Evolutionary conservation across 345 rosid genomes (phyloP).

Genomic region (Diplotaxis tenuifolia): DNA sequence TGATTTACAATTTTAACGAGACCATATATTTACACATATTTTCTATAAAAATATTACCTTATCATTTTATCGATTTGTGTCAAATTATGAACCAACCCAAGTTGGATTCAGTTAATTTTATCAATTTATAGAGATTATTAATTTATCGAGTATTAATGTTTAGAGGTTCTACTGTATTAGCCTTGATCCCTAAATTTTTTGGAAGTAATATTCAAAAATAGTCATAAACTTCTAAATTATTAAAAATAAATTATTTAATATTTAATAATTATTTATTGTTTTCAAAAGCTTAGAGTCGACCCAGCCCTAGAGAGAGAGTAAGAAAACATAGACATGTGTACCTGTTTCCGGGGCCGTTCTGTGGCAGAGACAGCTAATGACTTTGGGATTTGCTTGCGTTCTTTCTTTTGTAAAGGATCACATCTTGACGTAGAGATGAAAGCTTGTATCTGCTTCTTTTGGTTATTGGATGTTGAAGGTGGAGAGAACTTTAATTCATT

Average conservation of each 20-base stretch:
- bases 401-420: constrained; percentile 6
- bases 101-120: too few relatives aligned
- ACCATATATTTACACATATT: too few relatives aligned
- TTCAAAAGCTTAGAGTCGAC: background rate
- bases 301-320: background rate
- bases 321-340: background rate
- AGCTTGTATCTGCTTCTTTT: background rate
- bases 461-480: background rate
- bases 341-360: constrained; percentile 24
- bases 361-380: constrained; percentile 12
- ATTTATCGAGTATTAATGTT: too few relatives aligned
- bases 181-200: too few relatives aligned
- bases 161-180: too few relatives aligned
- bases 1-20: too few relatives aligned
- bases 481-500: background rate
- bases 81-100: too few relatives aligned
- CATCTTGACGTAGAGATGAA: background rate
- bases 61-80: too few relatives aligned
- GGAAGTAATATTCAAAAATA: too few relatives aligned
- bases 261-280: background rate
- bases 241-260: background rate
- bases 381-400: constrained; percentile 1
- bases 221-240: background rate
- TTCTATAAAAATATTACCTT: too few relatives aligned
- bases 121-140: too few relatives aligned